phyloP scores from a whole-genome alignment of 352 stramenopile species.

The Phytophthora pinifolia region DNA sequence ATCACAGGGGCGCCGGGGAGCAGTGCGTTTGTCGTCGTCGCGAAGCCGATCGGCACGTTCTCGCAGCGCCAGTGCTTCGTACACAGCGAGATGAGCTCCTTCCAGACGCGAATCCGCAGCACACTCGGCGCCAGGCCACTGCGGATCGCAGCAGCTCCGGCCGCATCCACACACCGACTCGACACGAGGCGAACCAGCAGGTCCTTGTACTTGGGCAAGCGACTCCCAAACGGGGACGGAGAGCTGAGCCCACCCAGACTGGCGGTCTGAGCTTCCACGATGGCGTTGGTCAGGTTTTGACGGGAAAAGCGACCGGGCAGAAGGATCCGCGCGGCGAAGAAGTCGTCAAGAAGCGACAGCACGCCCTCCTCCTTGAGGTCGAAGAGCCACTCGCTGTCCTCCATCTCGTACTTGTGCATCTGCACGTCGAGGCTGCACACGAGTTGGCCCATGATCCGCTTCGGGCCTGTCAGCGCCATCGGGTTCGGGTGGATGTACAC shows the following conservation, averaged over 20 bases:
- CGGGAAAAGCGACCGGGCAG: constrained; percentile 66
- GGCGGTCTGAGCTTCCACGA: constrained; percentile 41
- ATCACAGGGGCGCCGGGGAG: constrained; percentile 62
- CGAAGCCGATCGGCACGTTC: constrained; percentile 72
- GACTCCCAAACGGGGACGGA: constrained; percentile 31
- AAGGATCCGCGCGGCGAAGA: constrained; percentile 58
- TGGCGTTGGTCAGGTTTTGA: constrained; percentile 62
- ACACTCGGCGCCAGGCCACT: constrained; percentile 28
- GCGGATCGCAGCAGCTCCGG: constrained; percentile 14
- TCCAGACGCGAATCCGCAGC: constrained; percentile 60
- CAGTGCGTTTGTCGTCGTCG: constrained; percentile 39
- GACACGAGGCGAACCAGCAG: constrained; percentile 55
- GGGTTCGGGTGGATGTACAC: constrained; percentile 68
- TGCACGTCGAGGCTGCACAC: constrained; percentile 61
- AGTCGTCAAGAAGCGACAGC: constrained; percentile 50
- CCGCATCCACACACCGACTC: constrained; percentile 33
- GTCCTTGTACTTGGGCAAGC: constrained; percentile 69
- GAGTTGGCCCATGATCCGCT: constrained; percentile 47
- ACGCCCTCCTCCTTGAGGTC: constrained; percentile 48
- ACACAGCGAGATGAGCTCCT: constrained; percentile 64
- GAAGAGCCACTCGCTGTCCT: constrained; percentile 61
- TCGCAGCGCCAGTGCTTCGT: constrained; percentile 73
- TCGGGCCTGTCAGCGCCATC: constrained; percentile 66
- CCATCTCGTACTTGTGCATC: constrained; percentile 63
- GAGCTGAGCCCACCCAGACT: constrained; percentile 30